These are phyloP conservation scores for Podosphaera aphanis DNA, from an alignment of 2,329 filamentous ascomycete species.

Conservation along the genomic window DNA sequence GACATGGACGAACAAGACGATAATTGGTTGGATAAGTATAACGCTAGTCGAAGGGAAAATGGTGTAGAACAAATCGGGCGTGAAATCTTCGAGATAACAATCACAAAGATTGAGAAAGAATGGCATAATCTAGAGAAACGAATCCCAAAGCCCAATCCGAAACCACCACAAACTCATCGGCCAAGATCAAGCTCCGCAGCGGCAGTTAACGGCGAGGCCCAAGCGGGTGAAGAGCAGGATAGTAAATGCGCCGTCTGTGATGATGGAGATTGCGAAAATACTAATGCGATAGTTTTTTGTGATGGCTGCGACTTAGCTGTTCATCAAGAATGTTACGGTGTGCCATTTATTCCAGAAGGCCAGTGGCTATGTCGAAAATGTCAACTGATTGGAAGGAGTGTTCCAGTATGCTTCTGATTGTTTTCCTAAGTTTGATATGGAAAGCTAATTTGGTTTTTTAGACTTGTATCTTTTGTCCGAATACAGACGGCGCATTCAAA, in stretches of 20 bases:
- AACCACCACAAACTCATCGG: conserved; percentile 81
- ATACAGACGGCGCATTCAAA: conserved; percentile 93
- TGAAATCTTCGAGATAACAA: conserved; percentile 88
- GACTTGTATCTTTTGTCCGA: conserved; percentile 96
- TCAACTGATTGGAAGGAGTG: conserved; percentile 76
- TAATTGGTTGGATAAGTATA: conserved; percentile 77
- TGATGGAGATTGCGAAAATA: conserved; percentile 98
- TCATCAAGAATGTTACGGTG: conserved; percentile 95
- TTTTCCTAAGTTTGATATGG: background rate
- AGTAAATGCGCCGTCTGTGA: conserved; percentile 96
- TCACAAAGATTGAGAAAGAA: conserved; percentile 97
- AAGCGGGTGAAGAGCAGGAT: conserved; percentile 77
- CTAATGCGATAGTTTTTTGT: conserved; percentile 96
- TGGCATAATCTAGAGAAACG: conserved; percentile 91
- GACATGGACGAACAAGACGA: conserved; percentile 99
- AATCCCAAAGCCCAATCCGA: conserved; percentile 91
- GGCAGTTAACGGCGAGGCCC: conserved; percentile 80
- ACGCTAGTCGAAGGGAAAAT: conserved; percentile 48
- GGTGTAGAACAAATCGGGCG: conserved; percentile 68
- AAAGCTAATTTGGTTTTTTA: conserved; percentile 15
- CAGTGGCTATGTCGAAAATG: conserved; percentile 97
- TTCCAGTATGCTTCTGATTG: conserved; percentile 36
- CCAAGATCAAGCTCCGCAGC: conserved; percentile 84
- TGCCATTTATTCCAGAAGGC: conserved; percentile 93
- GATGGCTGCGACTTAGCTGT: conserved; percentile 94